Evolutionary conservation across 306 rosid genomes (phyloP), one percentile per base, ranked within the genome.

Genomic region (Echinosophora koreensis): DNA sequence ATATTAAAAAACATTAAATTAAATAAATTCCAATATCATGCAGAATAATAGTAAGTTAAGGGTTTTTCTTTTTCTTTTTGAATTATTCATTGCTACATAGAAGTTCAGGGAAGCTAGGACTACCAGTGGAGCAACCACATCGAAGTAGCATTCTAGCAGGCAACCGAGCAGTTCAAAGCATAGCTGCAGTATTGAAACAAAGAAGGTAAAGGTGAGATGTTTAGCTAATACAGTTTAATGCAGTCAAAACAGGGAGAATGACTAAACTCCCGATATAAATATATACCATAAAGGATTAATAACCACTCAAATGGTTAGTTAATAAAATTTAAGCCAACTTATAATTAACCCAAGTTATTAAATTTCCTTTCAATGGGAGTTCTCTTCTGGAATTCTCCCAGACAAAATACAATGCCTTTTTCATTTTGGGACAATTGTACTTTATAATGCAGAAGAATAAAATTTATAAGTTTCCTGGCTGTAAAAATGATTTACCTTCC

Each of bases 111-210:
- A 84, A 76, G 75, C 66, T 34, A 5, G 72, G 72, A 84, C 61
- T 92, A 95, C 99, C 97, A 92, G 73, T 61, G 96, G 71, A 82
- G 93, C 81, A 77, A 92, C 79, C 63, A 78, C 87, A 54, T 87
- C 75, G 0, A 88, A 88, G 76, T 88, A 83, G 78, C 74, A 39
- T 71, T 88, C 90, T 54, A 92, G 84, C 75, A 95, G 86, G 84
- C 84, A 87, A 75, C 77, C 90, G 87, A 95, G 84, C 79, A 92
- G 91, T 86, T 92, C 93, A 86, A 89, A 90, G 82, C 97, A 89
- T 67, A 95, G 96, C 99, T 95, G 96, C 89, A 87, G 89, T 4
- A 84, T 69, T 37, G 60, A 60, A 64, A 69, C 47, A 76, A 80
- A 74, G 46, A 35, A 76, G 61, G 72, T 16, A 77, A 73, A 68